Evolutionary conservation across 192 early-diverging fungal genomes (phyloP).

Genomic region (Entomortierella chlamydospora): DNA sequence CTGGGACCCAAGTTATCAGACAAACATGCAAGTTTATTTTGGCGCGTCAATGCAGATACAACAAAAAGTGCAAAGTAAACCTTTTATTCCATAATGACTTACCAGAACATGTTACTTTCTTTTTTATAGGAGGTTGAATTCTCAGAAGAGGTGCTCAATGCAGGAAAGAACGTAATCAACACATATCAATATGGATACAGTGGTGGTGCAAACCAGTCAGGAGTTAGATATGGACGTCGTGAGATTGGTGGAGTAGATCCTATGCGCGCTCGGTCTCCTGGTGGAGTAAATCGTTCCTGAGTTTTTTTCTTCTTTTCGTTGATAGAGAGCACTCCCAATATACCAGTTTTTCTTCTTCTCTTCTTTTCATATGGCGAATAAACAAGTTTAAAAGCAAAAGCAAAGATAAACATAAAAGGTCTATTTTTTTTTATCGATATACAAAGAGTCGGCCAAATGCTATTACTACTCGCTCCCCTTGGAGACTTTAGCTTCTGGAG

Average conservation of each 20-base stretch:
- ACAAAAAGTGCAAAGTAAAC: no score
- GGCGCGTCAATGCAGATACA: no score
- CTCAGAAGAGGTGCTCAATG: slow-evolving; percentile 68
- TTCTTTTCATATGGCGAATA: no score
- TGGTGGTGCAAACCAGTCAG: slow-evolving; percentile 53
- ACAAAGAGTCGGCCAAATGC: background rate
- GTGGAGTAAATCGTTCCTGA: no score
- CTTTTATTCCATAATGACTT: no score
- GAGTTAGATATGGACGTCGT: slow-evolving; percentile 30
- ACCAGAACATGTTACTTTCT: no score
- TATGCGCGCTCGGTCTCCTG: no score
- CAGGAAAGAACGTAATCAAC: slow-evolving; percentile 68
- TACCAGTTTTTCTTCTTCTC: no score
- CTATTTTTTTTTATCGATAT: background rate
- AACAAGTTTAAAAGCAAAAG: background rate
- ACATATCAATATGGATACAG: slow-evolving; percentile 61
- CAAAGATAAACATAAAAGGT: background rate
- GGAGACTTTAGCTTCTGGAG: slow-evolving; percentile 20
- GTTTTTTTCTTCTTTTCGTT: no score
- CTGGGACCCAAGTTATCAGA: slow-evolving; percentile 3
- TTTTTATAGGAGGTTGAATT: slow-evolving; percentile 73
- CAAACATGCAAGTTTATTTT: no score
- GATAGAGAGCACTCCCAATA: no score
- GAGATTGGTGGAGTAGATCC: slow-evolving; percentile 49
- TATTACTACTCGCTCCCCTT: slow-evolving; percentile 10